Evolutionary conservation across 2,329 filamentous ascomycete genomes (phyloP), one percentile per base, ranked within the genome.

Genomic region (Fragosphaeria purpurea): DNA sequence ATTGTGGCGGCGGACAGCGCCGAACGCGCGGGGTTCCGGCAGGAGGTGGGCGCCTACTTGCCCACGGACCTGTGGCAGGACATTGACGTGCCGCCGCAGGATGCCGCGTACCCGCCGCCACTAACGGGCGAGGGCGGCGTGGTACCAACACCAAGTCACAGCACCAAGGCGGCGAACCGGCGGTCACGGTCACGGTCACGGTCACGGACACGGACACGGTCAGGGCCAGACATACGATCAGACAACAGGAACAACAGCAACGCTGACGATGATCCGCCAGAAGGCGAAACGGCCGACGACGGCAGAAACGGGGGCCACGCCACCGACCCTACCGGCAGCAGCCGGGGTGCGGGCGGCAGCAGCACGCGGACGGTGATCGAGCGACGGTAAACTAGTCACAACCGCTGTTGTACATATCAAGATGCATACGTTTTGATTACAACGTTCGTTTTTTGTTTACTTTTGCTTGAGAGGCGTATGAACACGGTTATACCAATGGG

Each of bases 61-160:
- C 93, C 93, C 0, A 83, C 84, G 0, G 89, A 96, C 63, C 79
- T 96, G 30, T 96, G 89, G 88, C 83, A 82, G 0, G 86, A 84
- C 1, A 77, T 93, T 65, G 78, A 77, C 55, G 75, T 70, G n/a
- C 75, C 72, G 32, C 77, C 77, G 57, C 72, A 66, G 53, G 72
- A 67, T 50, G 79, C 73, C 71, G 70, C 41, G 43, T 40, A 5
- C 38, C 50, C 7, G 22, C 48, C 32, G 32, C 38, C 31, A 40
- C 3, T 11, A 11, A 7, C 35, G 35, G 7, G 35, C 35, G 7
- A 22, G 22, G 22, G 22, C 22, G 22, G 22, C 22, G 22, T 22
- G 22, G 22, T 22, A 22, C 22, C 22, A 22, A 22, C 22, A 22
- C 22, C 22, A 22, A 22, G 22, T 22, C 22, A 22, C 22, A 22